phyloP scores from a whole-genome alignment of 805 yeast genomes.

The Yarrowia sp. region DNA sequence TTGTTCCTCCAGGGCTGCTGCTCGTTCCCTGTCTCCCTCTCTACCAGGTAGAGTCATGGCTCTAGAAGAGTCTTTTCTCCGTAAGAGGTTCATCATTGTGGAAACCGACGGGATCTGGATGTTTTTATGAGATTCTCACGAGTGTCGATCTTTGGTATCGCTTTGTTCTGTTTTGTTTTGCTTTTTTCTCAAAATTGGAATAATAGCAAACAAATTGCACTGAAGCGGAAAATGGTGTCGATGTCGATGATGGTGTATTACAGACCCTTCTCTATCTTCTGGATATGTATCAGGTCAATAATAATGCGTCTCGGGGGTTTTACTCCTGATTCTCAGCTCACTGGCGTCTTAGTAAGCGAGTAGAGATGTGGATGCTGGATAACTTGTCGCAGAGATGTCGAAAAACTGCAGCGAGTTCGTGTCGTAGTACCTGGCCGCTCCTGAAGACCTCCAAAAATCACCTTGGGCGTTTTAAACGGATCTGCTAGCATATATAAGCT shows the following conservation, averaged over 20 bases:
- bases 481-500: constrained; percentile 8
- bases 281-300: too few relatives aligned
- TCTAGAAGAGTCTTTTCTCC: constrained; percentile 23
- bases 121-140: too few relatives aligned
- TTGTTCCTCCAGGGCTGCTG: constrained; percentile 44
- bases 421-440: neutral
- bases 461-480: neutral
- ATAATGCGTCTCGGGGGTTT: too few relatives aligned
- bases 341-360: neutral
- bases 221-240: too few relatives aligned
- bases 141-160: neutral
- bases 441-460: neutral
- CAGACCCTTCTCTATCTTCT: too few relatives aligned
- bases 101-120: neutral
- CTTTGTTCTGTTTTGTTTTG: neutral
- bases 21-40: constrained; percentile 45
- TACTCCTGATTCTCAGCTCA: neutral
- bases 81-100: constrained; percentile 23
- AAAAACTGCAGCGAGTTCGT: neutral
- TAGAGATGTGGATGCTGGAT: neutral
- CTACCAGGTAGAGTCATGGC: constrained; percentile 42
- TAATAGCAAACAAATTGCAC: too few relatives aligned
- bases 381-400: neutral
- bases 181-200: neutral
- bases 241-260: too few relatives aligned